These are phyloP conservation scores for Ogataea henricii DNA, from an alignment of 805 yeast genomes.

Conservation along the genomic window DNA sequence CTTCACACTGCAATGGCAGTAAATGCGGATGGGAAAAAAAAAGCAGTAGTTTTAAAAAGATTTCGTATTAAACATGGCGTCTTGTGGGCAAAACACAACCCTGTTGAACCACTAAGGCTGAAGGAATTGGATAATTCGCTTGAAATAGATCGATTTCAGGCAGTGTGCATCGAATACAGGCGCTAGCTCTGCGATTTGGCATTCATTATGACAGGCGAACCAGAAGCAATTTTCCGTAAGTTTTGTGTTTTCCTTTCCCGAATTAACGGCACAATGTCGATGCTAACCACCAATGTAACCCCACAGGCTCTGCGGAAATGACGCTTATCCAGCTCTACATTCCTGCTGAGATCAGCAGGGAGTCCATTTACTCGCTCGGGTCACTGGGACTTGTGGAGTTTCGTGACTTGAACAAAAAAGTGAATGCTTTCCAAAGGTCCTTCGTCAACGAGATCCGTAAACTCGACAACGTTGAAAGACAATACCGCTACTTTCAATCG, in stretches of 20 bases:
- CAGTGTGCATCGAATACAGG: background rate
- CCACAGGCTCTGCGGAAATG: constrained; percentile 90
- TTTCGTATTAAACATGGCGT: background rate
- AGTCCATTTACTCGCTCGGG: constrained; percentile 83
- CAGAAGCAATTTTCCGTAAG: constrained; percentile 37
- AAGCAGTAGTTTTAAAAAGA: background rate
- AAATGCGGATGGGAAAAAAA: background rate
- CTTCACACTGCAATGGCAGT: constrained; percentile 7
- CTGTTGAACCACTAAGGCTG: background rate
- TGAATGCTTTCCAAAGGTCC: constrained; percentile 85
- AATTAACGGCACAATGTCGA: background rate
- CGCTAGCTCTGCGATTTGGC: background rate
- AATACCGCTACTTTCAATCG: constrained; percentile 57
- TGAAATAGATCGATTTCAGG: background rate
- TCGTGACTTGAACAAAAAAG: constrained; percentile 82
- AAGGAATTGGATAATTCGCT: background rate
- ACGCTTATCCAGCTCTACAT: constrained; percentile 87
- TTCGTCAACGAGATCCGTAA: constrained; percentile 86
- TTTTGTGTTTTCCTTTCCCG: constrained; percentile 2
- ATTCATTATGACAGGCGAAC: constrained; percentile 15
- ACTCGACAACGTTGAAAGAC: constrained; percentile 87
- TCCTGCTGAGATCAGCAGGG: constrained; percentile 87
- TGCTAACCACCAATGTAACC: background rate
- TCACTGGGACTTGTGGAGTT: constrained; percentile 84
- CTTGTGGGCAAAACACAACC: background rate